phyloP scores from a whole-genome alignment of 2,329 filamentous ascomycete species.

The Lasiodiplodia theobromae region DNA sequence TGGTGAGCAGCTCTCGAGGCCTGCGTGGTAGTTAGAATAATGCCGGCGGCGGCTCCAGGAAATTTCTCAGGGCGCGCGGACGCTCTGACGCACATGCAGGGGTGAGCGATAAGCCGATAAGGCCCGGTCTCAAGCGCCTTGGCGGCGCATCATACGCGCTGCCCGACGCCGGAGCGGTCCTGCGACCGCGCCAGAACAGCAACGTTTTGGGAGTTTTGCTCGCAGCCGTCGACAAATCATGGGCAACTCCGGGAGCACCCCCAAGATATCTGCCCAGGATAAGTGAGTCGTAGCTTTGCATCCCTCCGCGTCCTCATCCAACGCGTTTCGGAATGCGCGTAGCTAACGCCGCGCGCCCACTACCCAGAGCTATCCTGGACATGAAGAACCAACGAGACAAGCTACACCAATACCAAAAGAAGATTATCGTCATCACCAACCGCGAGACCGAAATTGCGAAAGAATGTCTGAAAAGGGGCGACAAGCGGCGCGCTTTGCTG shows the following conservation, averaged over 20 bases:
- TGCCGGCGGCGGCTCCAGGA: neutral
- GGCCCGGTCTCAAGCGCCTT: constrained; percentile 15
- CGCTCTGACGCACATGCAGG: constrained; percentile 14
- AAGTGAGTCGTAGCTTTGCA: constrained; percentile 64
- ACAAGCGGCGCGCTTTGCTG: constrained; percentile 82
- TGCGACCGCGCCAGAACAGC: constrained; percentile 27
- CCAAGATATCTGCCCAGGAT: constrained; percentile 80
- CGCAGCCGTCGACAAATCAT: constrained; percentile 50
- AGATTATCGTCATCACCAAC: constrained; percentile 83
- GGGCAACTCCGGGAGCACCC: constrained; percentile 69
- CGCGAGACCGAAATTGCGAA: constrained; percentile 87
- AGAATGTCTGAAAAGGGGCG: constrained; percentile 79
- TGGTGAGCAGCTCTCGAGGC: neutral
- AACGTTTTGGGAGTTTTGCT: neutral
- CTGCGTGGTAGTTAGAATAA: neutral
- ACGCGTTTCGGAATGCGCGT: neutral
- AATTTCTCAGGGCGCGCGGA: constrained; percentile 5
- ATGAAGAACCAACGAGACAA: constrained; percentile 98
- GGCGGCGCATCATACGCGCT: constrained; percentile 22
- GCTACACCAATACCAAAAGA: constrained; percentile 93
- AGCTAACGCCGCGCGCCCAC: constrained; percentile 28
- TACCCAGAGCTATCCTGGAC: constrained; percentile 86
- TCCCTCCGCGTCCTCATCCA: constrained; percentile 31
- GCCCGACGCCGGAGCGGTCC: constrained; percentile 6
- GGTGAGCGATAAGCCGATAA: constrained; percentile 5